These are phyloP conservation scores for Agaricus subrufescens DNA, from an alignment of 768 basidiomycete genomes.

Conservation along the genomic window DNA sequence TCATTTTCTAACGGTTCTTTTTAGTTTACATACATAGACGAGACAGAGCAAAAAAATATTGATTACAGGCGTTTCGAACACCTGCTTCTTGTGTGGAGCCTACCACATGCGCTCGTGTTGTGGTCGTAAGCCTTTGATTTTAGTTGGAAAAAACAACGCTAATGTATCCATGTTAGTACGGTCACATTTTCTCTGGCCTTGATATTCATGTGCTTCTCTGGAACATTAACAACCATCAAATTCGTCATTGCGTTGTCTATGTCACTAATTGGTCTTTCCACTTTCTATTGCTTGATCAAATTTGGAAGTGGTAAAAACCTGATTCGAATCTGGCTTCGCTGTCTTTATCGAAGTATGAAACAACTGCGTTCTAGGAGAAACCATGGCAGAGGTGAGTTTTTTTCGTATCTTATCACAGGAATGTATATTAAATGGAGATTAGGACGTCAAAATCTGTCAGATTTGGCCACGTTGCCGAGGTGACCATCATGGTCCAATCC, in stretches of 20 bases:
- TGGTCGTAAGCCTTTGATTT: conserved; percentile 2
- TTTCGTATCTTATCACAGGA: too few relatives aligned
- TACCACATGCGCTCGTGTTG: conserved; percentile 4
- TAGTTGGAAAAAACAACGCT: too few relatives aligned
- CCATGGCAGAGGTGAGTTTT: too few relatives aligned
- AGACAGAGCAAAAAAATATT: background rate
- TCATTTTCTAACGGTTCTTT: background rate
- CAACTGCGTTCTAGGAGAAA: too few relatives aligned
- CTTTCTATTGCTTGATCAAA: background rate
- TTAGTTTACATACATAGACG: background rate
- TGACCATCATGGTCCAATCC: too few relatives aligned
- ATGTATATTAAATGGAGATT: too few relatives aligned
- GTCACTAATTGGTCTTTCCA: background rate
- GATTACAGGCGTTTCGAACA: background rate
- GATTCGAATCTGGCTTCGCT: background rate
- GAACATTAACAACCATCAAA: background rate
- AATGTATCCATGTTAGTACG: background rate
- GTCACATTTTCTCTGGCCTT: conserved; percentile 2
- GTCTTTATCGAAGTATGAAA: background rate
- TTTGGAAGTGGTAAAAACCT: conserved; percentile 3
- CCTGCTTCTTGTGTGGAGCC: conserved; percentile 4
- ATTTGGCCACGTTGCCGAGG: too few relatives aligned
- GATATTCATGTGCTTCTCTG: conserved; percentile 4
- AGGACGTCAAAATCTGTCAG: too few relatives aligned
- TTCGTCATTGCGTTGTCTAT: background rate